phyloP scores from a whole-genome alignment of 805 yeast genomes.

The Candida gorgasii region DNA sequence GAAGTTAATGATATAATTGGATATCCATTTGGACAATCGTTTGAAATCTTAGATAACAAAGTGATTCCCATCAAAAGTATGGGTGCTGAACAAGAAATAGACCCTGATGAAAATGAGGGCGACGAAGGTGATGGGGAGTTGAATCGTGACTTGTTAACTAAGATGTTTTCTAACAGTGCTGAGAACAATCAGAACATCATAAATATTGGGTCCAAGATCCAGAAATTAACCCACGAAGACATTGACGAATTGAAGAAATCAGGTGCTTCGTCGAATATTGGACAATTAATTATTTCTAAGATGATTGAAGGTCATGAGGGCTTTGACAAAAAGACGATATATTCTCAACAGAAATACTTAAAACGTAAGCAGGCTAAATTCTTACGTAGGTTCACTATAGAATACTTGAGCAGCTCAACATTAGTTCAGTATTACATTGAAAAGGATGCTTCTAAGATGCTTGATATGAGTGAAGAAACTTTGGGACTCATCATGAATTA shows the following conservation, averaged over 20 bases:
- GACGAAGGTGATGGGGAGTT: slow-evolving; percentile 39
- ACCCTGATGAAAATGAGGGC: slow-evolving; percentile 28
- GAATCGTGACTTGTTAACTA: slow-evolving; percentile 39
- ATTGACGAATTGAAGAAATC: slow-evolving; percentile 79
- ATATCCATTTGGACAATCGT: slow-evolving; percentile 82
- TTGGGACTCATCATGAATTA: slow-evolving; percentile 74
- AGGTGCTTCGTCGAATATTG: slow-evolving; percentile 60
- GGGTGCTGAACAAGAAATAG: slow-evolving; percentile 33
- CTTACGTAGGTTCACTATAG: slow-evolving; percentile 80
- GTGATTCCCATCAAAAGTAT: slow-evolving; percentile 51
- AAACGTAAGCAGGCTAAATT: slow-evolving; percentile 91
- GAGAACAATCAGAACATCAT: slow-evolving; percentile 65
- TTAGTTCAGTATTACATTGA: slow-evolving; percentile 73
- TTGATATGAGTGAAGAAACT: slow-evolving; percentile 84
- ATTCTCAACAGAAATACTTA: slow-evolving; percentile 88
- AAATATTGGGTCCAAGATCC: slow-evolving; percentile 69
- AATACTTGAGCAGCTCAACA: slow-evolving; percentile 68
- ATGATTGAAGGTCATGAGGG: slow-evolving; percentile 83
- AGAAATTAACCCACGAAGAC: slow-evolving; percentile 73
- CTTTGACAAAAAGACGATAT: slow-evolving; percentile 84
- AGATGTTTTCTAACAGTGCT: slow-evolving; percentile 46
- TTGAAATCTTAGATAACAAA: slow-evolving; percentile 64
- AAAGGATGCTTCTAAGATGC: slow-evolving; percentile 68
- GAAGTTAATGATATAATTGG: slow-evolving; percentile 74
- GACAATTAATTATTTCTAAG: slow-evolving; percentile 75